Conservation (phyloP, 345 rosid species). For the Gossypium raimondii region DNA sequence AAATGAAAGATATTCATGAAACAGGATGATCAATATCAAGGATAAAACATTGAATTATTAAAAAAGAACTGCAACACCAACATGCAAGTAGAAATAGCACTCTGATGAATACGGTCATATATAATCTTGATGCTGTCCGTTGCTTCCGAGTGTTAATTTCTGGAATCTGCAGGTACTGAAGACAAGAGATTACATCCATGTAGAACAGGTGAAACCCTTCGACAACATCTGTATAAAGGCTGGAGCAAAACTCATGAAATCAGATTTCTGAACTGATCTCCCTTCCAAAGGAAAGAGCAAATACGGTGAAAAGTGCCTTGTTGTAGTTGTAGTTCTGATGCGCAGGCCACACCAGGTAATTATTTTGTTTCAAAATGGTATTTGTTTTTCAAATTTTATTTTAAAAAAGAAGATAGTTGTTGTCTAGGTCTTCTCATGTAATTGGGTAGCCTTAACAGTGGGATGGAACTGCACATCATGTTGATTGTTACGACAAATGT, state of each 20-base stretch:
- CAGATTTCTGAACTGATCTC: constrained; percentile 60
- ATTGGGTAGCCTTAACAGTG: neutral
- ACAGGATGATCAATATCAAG: neutral
- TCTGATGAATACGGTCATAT: neutral
- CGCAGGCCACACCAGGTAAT: neutral
- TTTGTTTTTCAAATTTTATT: neutral
- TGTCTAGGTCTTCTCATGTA: constrained; percentile 8
- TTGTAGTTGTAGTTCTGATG: constrained; percentile 25
- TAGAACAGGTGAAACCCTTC: constrained; percentile 70
- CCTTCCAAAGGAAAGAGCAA: constrained; percentile 16
- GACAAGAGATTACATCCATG: constrained; percentile 86
- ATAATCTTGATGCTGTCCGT: neutral
- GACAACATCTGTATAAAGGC: constrained; percentile 24
- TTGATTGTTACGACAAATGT: neutral
- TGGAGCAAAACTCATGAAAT: constrained; percentile 72
- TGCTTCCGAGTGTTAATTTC: neutral
- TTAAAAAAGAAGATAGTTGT: neutral
- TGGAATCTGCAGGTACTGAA: constrained; percentile 58
- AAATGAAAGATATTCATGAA: neutral
- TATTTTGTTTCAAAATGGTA: constrained; percentile 7
- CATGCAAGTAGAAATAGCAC: neutral
- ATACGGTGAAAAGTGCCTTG: constrained; percentile 17
- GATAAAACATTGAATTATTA: neutral
- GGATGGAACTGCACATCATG: neutral
- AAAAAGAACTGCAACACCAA: neutral